Percentiles rank a stretch among this genome's conserved stretches.
Evolutionary conservation across 352 stramenopile genomes (phyloP).

Genomic region (Phytophthora megakarya): DNA sequence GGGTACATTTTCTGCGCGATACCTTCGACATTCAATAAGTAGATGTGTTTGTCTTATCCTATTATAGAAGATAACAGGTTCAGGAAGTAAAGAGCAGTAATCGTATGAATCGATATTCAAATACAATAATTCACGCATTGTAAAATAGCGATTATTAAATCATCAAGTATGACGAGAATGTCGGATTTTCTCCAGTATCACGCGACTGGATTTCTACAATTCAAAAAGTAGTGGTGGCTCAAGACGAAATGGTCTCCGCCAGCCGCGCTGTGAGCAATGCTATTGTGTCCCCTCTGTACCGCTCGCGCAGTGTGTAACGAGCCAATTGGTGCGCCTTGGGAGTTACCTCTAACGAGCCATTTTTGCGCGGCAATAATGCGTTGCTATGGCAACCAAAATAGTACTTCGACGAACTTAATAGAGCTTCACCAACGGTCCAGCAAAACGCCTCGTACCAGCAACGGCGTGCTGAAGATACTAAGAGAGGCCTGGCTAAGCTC

Average conservation of each 20-base stretch:
- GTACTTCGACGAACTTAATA: not conserved
- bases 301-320: conserved; percentile 10
- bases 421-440: not conserved
- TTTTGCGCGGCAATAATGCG: no score
- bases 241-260: conserved; percentile 8
- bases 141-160: not conserved
- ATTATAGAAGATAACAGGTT: not conserved
- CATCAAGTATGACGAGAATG: not conserved
- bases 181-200: not conserved
- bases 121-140: no score
- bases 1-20: conserved; percentile 26
- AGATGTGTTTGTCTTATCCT: not conserved
- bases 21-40: not conserved
- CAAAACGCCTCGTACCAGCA: not conserved
- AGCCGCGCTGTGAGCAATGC: conserved; percentile 12
- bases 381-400: not conserved
- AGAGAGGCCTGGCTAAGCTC: not conserved
- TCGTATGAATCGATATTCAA: no score
- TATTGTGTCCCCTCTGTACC: conserved; percentile 13
- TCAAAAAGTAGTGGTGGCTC: conserved; percentile 4
- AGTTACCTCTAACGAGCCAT: no score
- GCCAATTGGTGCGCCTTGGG: not conserved
- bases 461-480: not conserved
- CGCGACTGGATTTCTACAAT: not conserved
- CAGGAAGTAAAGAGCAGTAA: not conserved